Conservation (phyloP, 441 rosid species). For the Croton laevigatus region DNA sequence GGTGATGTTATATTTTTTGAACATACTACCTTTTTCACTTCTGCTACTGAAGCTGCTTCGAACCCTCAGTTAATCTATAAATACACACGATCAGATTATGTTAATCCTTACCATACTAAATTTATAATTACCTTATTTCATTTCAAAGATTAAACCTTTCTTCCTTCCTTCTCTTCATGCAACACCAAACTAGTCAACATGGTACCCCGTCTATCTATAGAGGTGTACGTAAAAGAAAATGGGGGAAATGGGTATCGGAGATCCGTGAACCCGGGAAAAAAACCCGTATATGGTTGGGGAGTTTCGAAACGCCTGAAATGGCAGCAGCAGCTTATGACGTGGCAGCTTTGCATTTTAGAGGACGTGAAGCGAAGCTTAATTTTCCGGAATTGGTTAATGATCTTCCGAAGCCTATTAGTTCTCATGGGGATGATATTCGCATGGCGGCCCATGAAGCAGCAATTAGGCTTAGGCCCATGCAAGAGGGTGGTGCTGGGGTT, state of each 20-base stretch:
- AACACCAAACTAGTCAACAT: slow-evolving; percentile 13
- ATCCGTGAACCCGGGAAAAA: slow-evolving; percentile 85
- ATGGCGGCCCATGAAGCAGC: slow-evolving; percentile 77
- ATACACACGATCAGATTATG: slow-evolving; percentile 9
- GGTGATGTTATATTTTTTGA: background rate
- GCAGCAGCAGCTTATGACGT: slow-evolving; percentile 85
- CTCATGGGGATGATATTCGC: slow-evolving; percentile 55
- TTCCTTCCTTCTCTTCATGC: background rate
- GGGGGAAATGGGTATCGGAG: slow-evolving; percentile 98
- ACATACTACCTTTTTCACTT: background rate
- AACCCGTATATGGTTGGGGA: slow-evolving; percentile 80
- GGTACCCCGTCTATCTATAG: slow-evolving; percentile 50
- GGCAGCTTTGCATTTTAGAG: slow-evolving; percentile 68
- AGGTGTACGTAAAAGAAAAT: slow-evolving; percentile 75
- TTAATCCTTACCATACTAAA: background rate
- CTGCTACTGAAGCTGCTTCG: slow-evolving; percentile 27
- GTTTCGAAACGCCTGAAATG: slow-evolving; percentile 83
- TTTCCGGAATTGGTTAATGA: slow-evolving; percentile 47
- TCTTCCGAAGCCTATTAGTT: slow-evolving; percentile 54
- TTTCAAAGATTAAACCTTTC: no score
- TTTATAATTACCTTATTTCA: no score
- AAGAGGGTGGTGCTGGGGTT: background rate
- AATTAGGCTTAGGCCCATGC: slow-evolving; percentile 19
- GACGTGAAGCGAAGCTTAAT: slow-evolving; percentile 58
- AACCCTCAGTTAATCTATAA: slow-evolving; percentile 20